These are phyloP conservation scores for Hemisphaericaspora subhashii DNA, from an alignment of 1,139 yeast genomes.

Conservation along the genomic window DNA sequence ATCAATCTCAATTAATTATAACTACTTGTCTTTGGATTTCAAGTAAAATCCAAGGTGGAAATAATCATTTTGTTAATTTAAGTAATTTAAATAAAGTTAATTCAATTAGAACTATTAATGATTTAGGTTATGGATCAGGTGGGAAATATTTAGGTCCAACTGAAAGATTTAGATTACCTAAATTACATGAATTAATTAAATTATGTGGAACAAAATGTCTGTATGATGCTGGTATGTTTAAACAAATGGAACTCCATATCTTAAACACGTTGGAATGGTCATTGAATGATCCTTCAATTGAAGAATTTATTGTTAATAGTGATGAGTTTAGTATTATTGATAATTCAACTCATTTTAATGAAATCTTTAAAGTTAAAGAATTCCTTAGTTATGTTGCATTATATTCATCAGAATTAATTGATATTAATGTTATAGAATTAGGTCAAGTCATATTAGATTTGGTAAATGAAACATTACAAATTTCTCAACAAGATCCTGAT, in stretches of 20 bases:
- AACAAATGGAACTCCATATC: constrained; percentile 53
- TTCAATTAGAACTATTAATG: constrained; percentile 36
- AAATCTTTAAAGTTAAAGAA: constrained; percentile 40
- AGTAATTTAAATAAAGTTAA: constrained; percentile 25
- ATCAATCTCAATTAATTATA: constrained; percentile 62
- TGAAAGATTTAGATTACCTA: constrained; percentile 64
- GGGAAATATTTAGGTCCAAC: constrained; percentile 67
- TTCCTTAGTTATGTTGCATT: constrained; percentile 38
- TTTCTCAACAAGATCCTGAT: constrained; percentile 6
- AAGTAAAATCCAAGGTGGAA: constrained; percentile 66
- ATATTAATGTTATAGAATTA: constrained; percentile 32
- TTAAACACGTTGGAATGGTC: constrained; percentile 63
- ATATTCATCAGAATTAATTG: constrained; percentile 38
- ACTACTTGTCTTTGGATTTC: constrained; percentile 70
- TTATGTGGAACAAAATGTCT: constrained; percentile 58
- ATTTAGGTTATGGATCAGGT: constrained; percentile 51
- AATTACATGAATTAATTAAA: constrained; percentile 60
- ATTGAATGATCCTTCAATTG: constrained; percentile 56
- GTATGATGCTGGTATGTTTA: constrained; percentile 64
- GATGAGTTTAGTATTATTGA: constrained; percentile 31
- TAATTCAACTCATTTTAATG: constrained; percentile 15
- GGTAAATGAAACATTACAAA: constrained; percentile 29
- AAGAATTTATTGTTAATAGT: constrained; percentile 44
- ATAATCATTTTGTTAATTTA: constrained; percentile 63
- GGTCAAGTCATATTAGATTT: constrained; percentile 37